phyloP scores from a whole-genome alignment of 306 rosid species.

The Dalbergia cochinchinensis region DNA sequence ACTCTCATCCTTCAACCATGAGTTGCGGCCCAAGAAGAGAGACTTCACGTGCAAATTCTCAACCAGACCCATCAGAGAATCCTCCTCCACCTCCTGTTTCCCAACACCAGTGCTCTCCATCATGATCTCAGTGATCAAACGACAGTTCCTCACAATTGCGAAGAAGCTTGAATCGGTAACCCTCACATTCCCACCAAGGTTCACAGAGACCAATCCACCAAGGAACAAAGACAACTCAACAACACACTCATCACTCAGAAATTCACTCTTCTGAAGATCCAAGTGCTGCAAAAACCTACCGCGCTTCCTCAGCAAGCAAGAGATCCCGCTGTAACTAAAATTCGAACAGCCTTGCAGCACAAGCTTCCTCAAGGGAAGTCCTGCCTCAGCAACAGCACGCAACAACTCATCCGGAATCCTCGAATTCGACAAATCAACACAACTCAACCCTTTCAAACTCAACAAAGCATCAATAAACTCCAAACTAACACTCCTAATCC shows the following conservation, averaged over 20 bases:
- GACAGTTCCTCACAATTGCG: slow-evolving; percentile 59
- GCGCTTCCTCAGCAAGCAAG: slow-evolving; percentile 51
- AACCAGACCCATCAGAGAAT: slow-evolving; percentile 21
- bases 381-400: slow-evolving; percentile 52
- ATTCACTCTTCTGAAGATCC: slow-evolving; percentile 49
- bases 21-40: slow-evolving; percentile 54
- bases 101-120: slow-evolving; percentile 58
- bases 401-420: slow-evolving; percentile 64
- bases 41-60: slow-evolving; percentile 52
- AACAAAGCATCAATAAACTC: neutral
- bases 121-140: slow-evolving; percentile 49
- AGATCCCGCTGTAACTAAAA: slow-evolving; percentile 57
- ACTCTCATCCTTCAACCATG: slow-evolving; percentile 33
- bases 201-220: slow-evolving; percentile 49
- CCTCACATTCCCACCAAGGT: slow-evolving; percentile 53
- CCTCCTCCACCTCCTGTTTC: neutral
- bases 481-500: neutral
- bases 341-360: slow-evolving; percentile 44
- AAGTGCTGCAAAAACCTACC: slow-evolving; percentile 54
- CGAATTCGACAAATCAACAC: slow-evolving; percentile 51
- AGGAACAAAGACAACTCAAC: slow-evolving; percentile 55
- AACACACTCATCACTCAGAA: slow-evolving; percentile 55
- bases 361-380: slow-evolving; percentile 68
- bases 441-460: slow-evolving; percentile 32
- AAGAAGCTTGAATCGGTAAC: slow-evolving; percentile 59